Conservation (phyloP, 768 basidiomycete genomes). For the Coprinopsis sp. region DNA sequence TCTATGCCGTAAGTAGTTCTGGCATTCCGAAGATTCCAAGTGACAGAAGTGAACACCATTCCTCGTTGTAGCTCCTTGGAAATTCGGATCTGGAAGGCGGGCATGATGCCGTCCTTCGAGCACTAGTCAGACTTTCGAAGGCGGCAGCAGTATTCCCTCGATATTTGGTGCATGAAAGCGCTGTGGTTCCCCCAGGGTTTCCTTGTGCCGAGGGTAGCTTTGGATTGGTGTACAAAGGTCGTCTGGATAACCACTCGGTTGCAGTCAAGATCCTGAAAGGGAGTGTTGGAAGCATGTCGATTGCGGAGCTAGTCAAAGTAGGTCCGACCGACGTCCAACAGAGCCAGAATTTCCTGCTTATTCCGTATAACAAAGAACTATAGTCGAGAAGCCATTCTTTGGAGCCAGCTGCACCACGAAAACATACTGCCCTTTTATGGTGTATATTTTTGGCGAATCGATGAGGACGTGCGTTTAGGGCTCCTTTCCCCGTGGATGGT, state of each 20-base stretch:
- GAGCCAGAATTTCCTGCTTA: background rate
- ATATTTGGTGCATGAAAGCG: background rate
- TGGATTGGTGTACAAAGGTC: constrained; percentile 5
- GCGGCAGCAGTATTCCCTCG: constrained; percentile 4
- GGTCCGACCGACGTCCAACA: background rate
- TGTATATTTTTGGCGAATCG: constrained; percentile 8
- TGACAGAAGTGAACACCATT: background rate
- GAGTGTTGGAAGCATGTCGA: background rate
- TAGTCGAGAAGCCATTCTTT: constrained; percentile 12
- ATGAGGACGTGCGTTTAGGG: constrained; percentile 7
- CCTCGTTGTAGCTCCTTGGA: constrained; percentile 1
- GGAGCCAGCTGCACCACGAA: constrained; percentile 14
- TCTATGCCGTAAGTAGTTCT: background rate
- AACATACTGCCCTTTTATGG: constrained; percentile 18
- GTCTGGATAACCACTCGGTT: constrained; percentile 1
- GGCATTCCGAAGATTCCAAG: background rate
- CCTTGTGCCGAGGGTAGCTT: background rate
- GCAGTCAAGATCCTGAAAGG: constrained; percentile 9
- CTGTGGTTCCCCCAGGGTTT: background rate
- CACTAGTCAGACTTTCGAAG: constrained; percentile 1
- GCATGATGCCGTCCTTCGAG: background rate
- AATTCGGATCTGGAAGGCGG: background rate
- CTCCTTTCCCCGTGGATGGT: constrained; percentile 18
- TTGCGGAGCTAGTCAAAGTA: background rate
- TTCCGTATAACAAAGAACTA: background rate